Evolutionary conservation across 73 alveolate genomes (phyloP).

Genomic region (Paramecium biaurelia): DNA sequence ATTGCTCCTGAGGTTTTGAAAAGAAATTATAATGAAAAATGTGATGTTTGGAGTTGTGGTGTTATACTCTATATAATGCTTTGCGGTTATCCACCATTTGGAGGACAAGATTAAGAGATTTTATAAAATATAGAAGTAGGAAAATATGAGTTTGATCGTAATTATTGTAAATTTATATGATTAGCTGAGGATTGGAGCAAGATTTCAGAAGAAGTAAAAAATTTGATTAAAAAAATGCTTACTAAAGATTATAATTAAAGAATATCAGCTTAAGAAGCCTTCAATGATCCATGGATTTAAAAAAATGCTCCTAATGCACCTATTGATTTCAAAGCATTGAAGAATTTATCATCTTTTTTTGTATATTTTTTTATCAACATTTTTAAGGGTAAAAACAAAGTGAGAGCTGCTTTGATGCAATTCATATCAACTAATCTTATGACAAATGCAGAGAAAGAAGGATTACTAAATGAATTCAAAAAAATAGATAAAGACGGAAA

Average conservation of each 20-base stretch:
- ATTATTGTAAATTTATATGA: not conserved
- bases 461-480: conserved; percentile 2
- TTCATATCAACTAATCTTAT: conserved; percentile 31
- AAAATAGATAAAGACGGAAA: conserved; percentile 42
- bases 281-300: conserved; percentile 59
- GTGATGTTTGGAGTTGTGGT: conserved; percentile 56
- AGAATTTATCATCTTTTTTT: not conserved
- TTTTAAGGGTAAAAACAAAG: conserved; percentile 25
- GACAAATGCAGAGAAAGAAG: conserved; percentile 48
- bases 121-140: not conserved
- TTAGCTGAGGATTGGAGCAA: conserved; percentile 56
- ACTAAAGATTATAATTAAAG: conserved; percentile 30
- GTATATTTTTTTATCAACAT: not conserved
- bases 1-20: conserved; percentile 48
- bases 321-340: conserved; percentile 24
- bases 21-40: conserved; percentile 18
- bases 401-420: conserved; percentile 50
- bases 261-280: conserved; percentile 53
- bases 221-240: conserved; percentile 49
- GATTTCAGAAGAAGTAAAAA: conserved; percentile 48
- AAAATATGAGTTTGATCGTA: conserved; percentile 34
- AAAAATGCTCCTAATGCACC: conserved; percentile 47
- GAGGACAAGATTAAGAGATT: not conserved
- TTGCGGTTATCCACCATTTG: conserved; percentile 81
- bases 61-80: conserved; percentile 40